Conservation (phyloP, 352 stramenopile species). For the Pythium aphanidermatum region DNA sequence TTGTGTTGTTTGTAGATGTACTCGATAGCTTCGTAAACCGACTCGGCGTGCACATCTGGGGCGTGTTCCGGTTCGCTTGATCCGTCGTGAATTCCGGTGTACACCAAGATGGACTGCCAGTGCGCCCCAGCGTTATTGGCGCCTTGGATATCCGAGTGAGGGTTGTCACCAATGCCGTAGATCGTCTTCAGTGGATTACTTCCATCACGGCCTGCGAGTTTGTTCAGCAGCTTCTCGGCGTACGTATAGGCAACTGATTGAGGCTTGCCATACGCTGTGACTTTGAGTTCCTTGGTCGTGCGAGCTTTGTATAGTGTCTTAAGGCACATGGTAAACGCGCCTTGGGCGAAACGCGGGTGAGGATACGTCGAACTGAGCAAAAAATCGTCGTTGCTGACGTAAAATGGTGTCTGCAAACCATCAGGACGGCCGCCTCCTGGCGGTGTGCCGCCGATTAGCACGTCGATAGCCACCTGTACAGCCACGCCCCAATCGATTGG, state of each 20-base stretch:
- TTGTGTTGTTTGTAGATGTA: constrained; percentile 67
- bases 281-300: constrained; percentile 51
- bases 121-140: constrained; percentile 77
- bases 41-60: constrained; percentile 53
- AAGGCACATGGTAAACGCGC: constrained; percentile 74
- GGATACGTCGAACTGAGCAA: constrained; percentile 81
- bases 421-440: constrained; percentile 42
- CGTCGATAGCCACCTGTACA: constrained; percentile 85
- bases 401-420: constrained; percentile 76
- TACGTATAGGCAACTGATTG: constrained; percentile 63
- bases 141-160: constrained; percentile 77
- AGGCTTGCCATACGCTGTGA: constrained; percentile 81
- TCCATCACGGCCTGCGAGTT: constrained; percentile 30
- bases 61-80: constrained; percentile 47
- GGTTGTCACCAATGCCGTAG: constrained; percentile 89
- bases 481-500: constrained; percentile 86
- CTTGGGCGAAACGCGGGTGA: constrained; percentile 77
- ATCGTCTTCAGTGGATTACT: constrained; percentile 44
- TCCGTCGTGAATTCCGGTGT: constrained; percentile 79
- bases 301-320: constrained; percentile 67
- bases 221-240: constrained; percentile 58
- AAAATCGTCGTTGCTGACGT: constrained; percentile 86
- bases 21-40: constrained; percentile 66
- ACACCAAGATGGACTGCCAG: constrained; percentile 87
- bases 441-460: constrained; percentile 76